Base-by-base conservation (phyloP, 2,329 filamentous ascomycete species). In the Trichoderma sp. region DNA sequence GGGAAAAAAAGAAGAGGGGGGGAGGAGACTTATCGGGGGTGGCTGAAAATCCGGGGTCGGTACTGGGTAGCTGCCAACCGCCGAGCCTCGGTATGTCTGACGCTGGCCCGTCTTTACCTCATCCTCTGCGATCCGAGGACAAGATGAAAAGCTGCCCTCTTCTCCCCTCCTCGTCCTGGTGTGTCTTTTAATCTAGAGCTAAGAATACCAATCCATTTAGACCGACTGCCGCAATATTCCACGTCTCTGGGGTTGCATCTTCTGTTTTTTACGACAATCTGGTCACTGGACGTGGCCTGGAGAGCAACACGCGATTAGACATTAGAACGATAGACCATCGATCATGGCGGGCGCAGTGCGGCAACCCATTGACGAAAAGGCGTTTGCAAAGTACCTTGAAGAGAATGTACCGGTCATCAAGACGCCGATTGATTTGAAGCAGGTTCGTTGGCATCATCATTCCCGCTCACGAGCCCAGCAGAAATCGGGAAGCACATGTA, bases 311-410 rank as follows among this genome's bases (percentile, higher is more conserved):
- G 61, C 24, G 69, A 53, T 47, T 30, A 18, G 32, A 24, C 60
- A 26, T 36, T 43, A n/a, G 21, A 43, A 32, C n/a, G 58, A 58
- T n/a, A 14, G 57, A 34, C 4, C 11, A 24, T 34, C n/a, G 30
- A 60, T 71, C 68, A 91, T 98, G 95, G 95, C 96, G 68, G 95
- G 95, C 77, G 87, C 87, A 74, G 91, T 99, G 72, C 91, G 96
- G 80, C 96, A 99, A 81, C 93, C 93, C 57, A 97, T 99, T 79
- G 93, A 98, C 80, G 83, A 95, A 77, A 84, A 87, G 78, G 90
- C 93, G 18, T 86, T 99, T 70, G 92, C 95, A 84, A 87, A 86
- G 74, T 99, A 95, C 82, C 88, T 99, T 75, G 84, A 87, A 70
- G 82, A 88, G 73, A 87, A 94, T 83, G 93, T 97, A n/a, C 93